Conservation (phyloP, 108 stramenopile species). For the Cyclotella atomus region DNA sequence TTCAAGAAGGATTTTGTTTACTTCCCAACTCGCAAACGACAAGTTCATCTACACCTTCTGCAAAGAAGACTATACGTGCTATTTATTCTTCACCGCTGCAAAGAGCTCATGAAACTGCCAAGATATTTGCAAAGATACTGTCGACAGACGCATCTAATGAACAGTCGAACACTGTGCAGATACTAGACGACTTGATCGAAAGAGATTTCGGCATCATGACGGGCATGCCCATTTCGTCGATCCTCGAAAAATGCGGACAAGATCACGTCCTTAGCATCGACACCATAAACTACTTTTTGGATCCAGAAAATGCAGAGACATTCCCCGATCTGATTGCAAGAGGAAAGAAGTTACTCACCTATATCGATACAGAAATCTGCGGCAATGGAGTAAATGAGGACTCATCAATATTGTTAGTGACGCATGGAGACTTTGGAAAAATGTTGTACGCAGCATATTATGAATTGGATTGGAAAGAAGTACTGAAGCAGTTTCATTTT, state of each 20-base stretch:
- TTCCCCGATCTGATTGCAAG: constrained; percentile 56
- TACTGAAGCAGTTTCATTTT: constrained; percentile 60
- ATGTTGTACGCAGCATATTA: constrained; percentile 64
- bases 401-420: constrained; percentile 47
- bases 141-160: neutral
- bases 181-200: constrained; percentile 49
- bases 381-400: neutral
- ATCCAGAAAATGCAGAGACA: constrained; percentile 56
- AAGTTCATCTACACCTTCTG: neutral
- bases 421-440: constrained; percentile 66
- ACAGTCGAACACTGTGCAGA: constrained; percentile 13
- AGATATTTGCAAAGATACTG: constrained; percentile 41
- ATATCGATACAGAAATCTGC: constrained; percentile 23
- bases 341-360: constrained; percentile 30
- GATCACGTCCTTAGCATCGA: constrained; percentile 49
- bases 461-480: constrained; percentile 54
- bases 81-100: constrained; percentile 58
- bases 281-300: constrained; percentile 54
- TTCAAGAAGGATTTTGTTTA: constrained; percentile 24
- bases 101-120: constrained; percentile 52
- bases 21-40: neutral
- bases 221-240: constrained; percentile 47
- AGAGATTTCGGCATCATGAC: constrained; percentile 59
- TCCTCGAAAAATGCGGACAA: constrained; percentile 33
- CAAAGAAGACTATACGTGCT: constrained; percentile 2